A percentile compares a stretch with the other conserved stretches of the same genome.
Evolutionary conservation across 2,329 filamentous ascomycete genomes (phyloP).

Genomic region (Sphaerulina populicola): DNA sequence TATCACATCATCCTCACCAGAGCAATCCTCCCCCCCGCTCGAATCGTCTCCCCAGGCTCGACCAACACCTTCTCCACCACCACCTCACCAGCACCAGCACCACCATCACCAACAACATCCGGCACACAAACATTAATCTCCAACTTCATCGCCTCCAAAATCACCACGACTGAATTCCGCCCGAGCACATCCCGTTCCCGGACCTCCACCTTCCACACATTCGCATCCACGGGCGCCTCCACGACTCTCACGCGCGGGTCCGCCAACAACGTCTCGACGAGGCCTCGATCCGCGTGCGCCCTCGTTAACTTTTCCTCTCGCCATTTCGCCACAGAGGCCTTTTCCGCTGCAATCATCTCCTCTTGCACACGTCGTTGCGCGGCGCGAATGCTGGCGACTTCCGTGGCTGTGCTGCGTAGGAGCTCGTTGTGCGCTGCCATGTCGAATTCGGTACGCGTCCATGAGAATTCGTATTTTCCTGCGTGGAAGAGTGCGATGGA

Average conservation of each 20-base stretch:
- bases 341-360: constrained; percentile 42
- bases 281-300: constrained; percentile 40
- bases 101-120: constrained; percentile 23
- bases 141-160: constrained; percentile 43
- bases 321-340: constrained; percentile 39
- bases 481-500: constrained; percentile 43
- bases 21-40: not conserved
- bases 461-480: constrained; percentile 47
- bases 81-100: constrained; percentile 21
- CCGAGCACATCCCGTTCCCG: constrained; percentile 33
- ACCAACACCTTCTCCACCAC: constrained; percentile 38
- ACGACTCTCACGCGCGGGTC: constrained; percentile 34
- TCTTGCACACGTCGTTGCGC: constrained; percentile 44
- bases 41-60: constrained; percentile 26
- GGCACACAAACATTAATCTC: constrained; percentile 40
- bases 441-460: constrained; percentile 45
- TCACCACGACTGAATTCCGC: constrained; percentile 32
- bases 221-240: constrained; percentile 40
- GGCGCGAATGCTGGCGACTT: constrained; percentile 41
- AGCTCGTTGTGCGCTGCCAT: constrained; percentile 49
- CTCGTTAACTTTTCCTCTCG: constrained; percentile 38
- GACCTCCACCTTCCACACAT: constrained; percentile 39
- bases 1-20: not conserved
- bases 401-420: constrained; percentile 40
- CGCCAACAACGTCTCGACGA: constrained; percentile 42